Percentiles rank a stretch among this genome's conserved stretches.
phyloP scores from a whole-genome alignment of 1,284 basidiomycete species.

The Boletus semigastroideus region DNA sequence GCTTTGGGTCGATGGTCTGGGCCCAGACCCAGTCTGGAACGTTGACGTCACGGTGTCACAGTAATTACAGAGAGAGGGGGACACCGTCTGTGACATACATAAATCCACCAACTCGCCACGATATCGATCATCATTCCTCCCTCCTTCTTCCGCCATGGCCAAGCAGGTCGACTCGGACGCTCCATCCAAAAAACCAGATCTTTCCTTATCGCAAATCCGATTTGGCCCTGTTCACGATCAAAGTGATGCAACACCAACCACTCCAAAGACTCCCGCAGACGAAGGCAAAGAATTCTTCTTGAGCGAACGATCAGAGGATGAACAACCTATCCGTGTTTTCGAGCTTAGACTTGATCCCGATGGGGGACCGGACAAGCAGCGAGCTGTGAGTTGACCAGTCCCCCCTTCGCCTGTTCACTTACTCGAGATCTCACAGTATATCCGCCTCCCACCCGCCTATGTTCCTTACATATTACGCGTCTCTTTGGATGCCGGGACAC shows the following conservation, averaged over 20 bases:
- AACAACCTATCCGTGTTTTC: slow-evolving; percentile 76
- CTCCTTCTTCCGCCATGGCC: slow-evolving; percentile 8
- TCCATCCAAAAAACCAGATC: slow-evolving; percentile 4
- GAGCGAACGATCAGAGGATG: slow-evolving; percentile 50
- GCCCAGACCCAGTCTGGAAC: too few relatives aligned
- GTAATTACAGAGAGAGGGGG: slow-evolving; percentile 7
- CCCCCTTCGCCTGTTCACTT: slow-evolving; percentile 2
- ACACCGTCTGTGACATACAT: slow-evolving; percentile 4
- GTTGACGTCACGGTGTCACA: slow-evolving; percentile 28
- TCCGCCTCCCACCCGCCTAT: slow-evolving; percentile 90
- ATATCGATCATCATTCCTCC: neutral
- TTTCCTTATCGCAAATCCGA: slow-evolving; percentile 18
- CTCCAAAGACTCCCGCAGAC: slow-evolving; percentile 87
- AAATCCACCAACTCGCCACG: slow-evolving; percentile 12
- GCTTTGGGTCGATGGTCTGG: too few relatives aligned
- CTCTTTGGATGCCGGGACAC: slow-evolving; percentile 85
- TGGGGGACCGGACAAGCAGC: slow-evolving; percentile 83
- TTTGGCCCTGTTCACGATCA: neutral
- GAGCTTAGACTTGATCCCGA: slow-evolving; percentile 84
- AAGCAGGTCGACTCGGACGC: neutral
- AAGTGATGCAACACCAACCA: slow-evolving; percentile 23
- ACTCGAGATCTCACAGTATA: slow-evolving; percentile 61
- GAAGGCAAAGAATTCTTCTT: slow-evolving; percentile 89
- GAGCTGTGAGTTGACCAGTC: slow-evolving; percentile 58
- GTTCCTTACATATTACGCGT: slow-evolving; percentile 88